Conservation (phyloP, 805 yeast species). For the Saccharomycopsis sp. region DNA sequence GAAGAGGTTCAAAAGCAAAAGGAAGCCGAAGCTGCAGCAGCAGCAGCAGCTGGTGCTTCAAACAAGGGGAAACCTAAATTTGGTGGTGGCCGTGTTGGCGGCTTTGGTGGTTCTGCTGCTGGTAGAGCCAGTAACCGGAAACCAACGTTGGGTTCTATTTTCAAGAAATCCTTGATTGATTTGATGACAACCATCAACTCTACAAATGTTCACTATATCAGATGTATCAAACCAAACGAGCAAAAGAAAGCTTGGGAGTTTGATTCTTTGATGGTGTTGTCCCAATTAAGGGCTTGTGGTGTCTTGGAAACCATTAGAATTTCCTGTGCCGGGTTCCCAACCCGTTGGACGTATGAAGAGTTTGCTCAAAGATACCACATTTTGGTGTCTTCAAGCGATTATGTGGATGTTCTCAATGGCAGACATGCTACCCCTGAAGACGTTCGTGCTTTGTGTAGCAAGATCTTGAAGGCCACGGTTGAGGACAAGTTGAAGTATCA, state of each 20-base stretch:
- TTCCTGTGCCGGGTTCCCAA: slow-evolving; percentile 97
- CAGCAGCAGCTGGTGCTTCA: too few relatives aligned
- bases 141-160: slow-evolving; percentile 92
- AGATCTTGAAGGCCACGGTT: slow-evolving; percentile 56
- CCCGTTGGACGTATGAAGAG: slow-evolving; percentile 90
- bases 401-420: slow-evolving; percentile 51
- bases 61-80: slow-evolving; percentile 27
- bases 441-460: slow-evolving; percentile 55
- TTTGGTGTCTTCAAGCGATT: slow-evolving; percentile 60
- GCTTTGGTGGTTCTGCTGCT: slow-evolving; percentile 26
- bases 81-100: slow-evolving; percentile 20
- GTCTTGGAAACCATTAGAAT: slow-evolving; percentile 93
- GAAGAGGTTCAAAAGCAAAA: slow-evolving; percentile 36
- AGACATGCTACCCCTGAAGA: slow-evolving; percentile 42
- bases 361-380: slow-evolving; percentile 85
- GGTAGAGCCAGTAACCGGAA: slow-evolving; percentile 52
- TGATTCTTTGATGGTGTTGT: slow-evolving; percentile 88
- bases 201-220: slow-evolving; percentile 91
- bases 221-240: slow-evolving; percentile 96
- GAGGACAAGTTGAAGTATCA: slow-evolving; percentile 67
- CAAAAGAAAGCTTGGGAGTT: slow-evolving; percentile 92
- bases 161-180: slow-evolving; percentile 85
- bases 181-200: slow-evolving; percentile 88
- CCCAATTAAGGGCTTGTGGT: slow-evolving; percentile 97
- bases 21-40: slow-evolving; percentile 25